These are phyloP conservation scores for Emericellopsis terricola DNA, from an alignment of 495 filamentous ascomycete genomes.

Conservation along the genomic window DNA sequence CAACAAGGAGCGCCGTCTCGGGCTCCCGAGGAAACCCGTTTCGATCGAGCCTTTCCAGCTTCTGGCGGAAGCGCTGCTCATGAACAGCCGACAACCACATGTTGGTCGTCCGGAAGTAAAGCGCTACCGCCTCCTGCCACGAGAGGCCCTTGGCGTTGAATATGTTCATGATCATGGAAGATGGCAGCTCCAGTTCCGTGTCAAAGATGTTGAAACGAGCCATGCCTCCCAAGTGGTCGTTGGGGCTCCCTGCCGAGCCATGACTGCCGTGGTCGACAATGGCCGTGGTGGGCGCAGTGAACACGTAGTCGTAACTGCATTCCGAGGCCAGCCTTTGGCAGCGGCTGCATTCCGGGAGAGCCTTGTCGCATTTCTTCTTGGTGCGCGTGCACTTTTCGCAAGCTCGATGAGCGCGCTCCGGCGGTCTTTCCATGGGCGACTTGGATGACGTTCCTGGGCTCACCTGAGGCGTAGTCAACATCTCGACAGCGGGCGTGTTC, in stretches of 20 bases:
- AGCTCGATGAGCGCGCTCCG: slow-evolving; percentile 7
- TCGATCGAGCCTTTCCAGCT: slow-evolving; percentile 5
- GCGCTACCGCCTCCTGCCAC: slow-evolving; percentile 8
- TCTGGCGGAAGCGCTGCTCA: slow-evolving; percentile 10
- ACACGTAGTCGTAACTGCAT: slow-evolving; percentile 14
- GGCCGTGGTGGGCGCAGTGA: slow-evolving; percentile 1
- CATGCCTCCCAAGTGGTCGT: slow-evolving; percentile 4
- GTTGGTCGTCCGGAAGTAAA: slow-evolving; percentile 12
- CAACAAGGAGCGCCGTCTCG: slow-evolving; percentile 10
- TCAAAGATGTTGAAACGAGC: slow-evolving; percentile 10
- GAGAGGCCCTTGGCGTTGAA: slow-evolving; percentile 6
- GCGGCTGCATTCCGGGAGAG: slow-evolving; percentile 13
- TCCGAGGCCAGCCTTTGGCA: slow-evolving; percentile 14
- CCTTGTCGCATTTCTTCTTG: slow-evolving; percentile 18
- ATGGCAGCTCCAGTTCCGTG: slow-evolving; percentile 10
- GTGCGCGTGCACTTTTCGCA: slow-evolving; percentile 16
- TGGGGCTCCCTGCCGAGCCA: background rate
- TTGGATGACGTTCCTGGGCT: too few relatives aligned
- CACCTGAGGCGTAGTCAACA: too few relatives aligned
- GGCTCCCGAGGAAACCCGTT: slow-evolving; percentile 6
- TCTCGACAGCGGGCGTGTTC: too few relatives aligned
- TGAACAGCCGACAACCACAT: slow-evolving; percentile 13
- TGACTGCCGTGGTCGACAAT: background rate
- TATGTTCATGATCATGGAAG: slow-evolving; percentile 12
- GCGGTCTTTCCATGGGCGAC: background rate